Conservation (phyloP, 2,329 filamentous ascomycete genomes). For the Raffaelea ambrosiae region DNA sequence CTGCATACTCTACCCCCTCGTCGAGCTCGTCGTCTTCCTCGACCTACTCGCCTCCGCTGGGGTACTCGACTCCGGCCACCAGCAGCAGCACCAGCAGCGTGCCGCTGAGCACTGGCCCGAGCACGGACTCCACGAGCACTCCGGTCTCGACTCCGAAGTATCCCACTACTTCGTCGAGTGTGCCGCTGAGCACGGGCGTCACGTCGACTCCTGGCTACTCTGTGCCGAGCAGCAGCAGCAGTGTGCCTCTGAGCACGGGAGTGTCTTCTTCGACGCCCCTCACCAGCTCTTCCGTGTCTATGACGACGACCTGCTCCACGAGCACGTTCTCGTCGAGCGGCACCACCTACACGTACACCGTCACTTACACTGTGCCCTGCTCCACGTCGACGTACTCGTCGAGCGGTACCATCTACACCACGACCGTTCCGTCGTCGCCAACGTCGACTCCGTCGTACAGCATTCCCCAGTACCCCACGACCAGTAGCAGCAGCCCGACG, state of each 20-base stretch:
- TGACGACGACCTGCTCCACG: slow-evolving; percentile 1
- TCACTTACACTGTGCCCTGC: neutral
- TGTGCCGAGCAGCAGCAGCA: no score
- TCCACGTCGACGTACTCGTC: slow-evolving; percentile 2
- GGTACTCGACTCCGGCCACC: neutral
- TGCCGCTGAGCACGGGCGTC: neutral
- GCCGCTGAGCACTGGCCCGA: neutral
- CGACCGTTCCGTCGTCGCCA: neutral
- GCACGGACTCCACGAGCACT: neutral
- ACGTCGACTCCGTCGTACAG: neutral
- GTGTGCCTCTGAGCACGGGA: no score
- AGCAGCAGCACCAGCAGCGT: neutral
- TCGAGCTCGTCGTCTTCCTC: no score
- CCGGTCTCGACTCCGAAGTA: neutral
- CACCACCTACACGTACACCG: neutral
- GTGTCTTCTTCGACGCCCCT: no score
- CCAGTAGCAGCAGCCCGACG: no score
- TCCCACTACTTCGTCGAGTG: neutral
- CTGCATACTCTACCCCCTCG: no score
- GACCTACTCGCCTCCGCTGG: no score
- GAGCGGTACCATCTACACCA: slow-evolving; percentile 7
- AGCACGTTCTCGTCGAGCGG: slow-evolving; percentile 5
- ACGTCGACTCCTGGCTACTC: no score
- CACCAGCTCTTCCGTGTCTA: neutral
- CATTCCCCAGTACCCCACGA: no score